Base-by-base conservation (phyloP, 352 stramenopile species). In the Pythium insidiosum region DNA sequence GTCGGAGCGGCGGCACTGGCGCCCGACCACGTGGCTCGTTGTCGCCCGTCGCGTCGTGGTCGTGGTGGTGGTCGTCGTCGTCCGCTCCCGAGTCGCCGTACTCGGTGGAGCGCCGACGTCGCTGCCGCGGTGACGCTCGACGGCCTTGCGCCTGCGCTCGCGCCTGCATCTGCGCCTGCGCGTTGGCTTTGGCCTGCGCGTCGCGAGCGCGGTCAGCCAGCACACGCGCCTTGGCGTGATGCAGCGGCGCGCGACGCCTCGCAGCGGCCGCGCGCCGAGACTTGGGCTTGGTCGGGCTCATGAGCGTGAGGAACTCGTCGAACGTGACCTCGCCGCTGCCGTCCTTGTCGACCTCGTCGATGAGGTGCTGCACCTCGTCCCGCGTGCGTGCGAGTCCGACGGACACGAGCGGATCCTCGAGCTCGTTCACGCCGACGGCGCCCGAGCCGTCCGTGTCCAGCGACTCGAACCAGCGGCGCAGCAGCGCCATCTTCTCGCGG, bases 401-500 rank as follows among this genome's bases (percentile, higher is more conserved):
- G 0, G 80, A 93, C n/a, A 95, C 72, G 12, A 95, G 64, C n/a
- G 84, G 84, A 25, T 93, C 79, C 29, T 89, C 79, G 9, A 95
- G 63, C 38, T 95, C 82, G 44, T 88, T 71, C 12, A 94, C 42
- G 3, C 81, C 79, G 16, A 94, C 77, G 37, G 86, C 78, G 2
- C 82, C 84, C 1, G 73, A 87, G 15, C 77, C 75, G 26, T 94
- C 84, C 1, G 70, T 47, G 45, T 95, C 84, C n/a, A 95, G 63
- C n/a, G 71, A 91, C 38, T 88, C 74, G 38, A 95, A 95, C 84
- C 84, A 95, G 23, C 66, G 73, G 3, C 73, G 53, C 56, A 93
- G 68, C 12, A 91, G 58, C 23, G 62, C 61, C 45, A 86, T 64
- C 37, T 88, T 82, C 37, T 82, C 67, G 2, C 78, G 75, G 6